Conservation (phyloP, 345 rosid species). For the Moricandia moricandioides region DNA sequence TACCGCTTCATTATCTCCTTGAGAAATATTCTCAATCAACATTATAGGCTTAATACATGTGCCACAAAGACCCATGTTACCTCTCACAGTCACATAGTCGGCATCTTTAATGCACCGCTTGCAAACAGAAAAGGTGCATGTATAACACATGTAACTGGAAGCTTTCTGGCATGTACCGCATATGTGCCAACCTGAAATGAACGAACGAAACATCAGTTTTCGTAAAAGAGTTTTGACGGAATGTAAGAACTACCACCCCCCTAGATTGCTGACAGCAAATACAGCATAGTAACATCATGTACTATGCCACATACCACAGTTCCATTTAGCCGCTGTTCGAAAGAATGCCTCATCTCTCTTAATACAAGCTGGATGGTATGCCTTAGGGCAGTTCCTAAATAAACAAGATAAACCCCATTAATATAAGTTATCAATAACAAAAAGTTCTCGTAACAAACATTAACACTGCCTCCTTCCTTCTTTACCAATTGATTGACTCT, state of each 20-base stretch:
- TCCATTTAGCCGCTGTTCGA: slow-evolving; percentile 82
- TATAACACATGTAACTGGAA: slow-evolving; percentile 87
- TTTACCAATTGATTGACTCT: slow-evolving; percentile 17
- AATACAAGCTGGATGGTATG: slow-evolving; percentile 92
- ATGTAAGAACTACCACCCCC: background rate
- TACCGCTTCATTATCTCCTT: slow-evolving; percentile 63
- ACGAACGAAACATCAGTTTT: background rate
- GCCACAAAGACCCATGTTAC: slow-evolving; percentile 88
- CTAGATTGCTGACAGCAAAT: slow-evolving; percentile 1
- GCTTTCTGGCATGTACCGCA: slow-evolving; percentile 80
- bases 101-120: slow-evolving; percentile 85
- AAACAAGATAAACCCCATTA: slow-evolving; percentile 18
- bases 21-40: slow-evolving; percentile 72
- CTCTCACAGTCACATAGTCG: slow-evolving; percentile 74
- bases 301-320: slow-evolving; percentile 65
- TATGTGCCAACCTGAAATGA: slow-evolving; percentile 87
- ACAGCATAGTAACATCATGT: slow-evolving; percentile 2
- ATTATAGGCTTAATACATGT: slow-evolving; percentile 77
- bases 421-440: background rate
- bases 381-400: slow-evolving; percentile 94
- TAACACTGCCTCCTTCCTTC: background rate
- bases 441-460: background rate
- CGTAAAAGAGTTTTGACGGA: background rate
- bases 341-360: slow-evolving; percentile 89
- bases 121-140: slow-evolving; percentile 93